Evolutionary conservation across 2,329 filamentous ascomycete genomes (phyloP).

Genomic region (Furcasterigmium sp.): DNA sequence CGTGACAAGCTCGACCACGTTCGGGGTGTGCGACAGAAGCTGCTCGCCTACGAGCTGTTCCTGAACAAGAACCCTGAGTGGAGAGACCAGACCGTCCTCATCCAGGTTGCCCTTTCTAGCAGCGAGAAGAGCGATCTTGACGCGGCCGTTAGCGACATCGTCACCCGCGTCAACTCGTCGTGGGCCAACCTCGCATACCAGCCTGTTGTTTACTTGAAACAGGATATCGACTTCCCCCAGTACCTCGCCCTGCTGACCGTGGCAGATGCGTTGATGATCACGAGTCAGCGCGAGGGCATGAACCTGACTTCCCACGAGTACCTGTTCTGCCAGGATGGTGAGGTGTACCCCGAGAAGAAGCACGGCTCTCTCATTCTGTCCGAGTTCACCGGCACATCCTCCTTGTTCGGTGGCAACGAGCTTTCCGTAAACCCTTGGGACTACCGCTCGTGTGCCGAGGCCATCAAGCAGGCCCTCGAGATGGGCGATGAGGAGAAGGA

Average conservation of each 20-base stretch:
- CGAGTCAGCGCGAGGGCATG: conserved; percentile 94
- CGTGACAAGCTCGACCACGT: conserved; percentile 93
- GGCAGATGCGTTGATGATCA: conserved; percentile 90
- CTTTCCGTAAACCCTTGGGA: conserved; percentile 94
- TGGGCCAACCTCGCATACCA: conserved; percentile 90
- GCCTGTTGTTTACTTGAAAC: conserved; percentile 87
- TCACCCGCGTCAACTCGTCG: conserved; percentile 86
- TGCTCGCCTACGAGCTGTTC: conserved; percentile 88
- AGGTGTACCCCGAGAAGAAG: conserved; percentile 63
- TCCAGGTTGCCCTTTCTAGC: conserved; percentile 89
- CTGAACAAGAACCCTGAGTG: conserved; percentile 90
- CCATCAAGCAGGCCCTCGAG: conserved; percentile 77
- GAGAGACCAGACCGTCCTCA: conserved; percentile 81
- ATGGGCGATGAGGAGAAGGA: conserved; percentile 73
- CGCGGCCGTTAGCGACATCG: conserved; percentile 85
- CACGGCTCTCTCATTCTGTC: conserved; percentile 87
- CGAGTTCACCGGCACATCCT: conserved; percentile 90
- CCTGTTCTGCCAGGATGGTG: conserved; percentile 86
- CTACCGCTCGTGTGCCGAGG: conserved; percentile 80
- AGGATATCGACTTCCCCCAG: conserved; percentile 88
- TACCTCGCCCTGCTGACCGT: conserved; percentile 89
- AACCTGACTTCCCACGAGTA: conserved; percentile 95
- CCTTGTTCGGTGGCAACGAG: conserved; percentile 74
- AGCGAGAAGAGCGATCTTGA: conserved; percentile 85
- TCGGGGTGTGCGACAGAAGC: conserved; percentile 87